Evolutionary conservation across 2,329 filamentous ascomycete species (phyloP).

Genomic region (Teratosphaeriaceae sp.): DNA sequence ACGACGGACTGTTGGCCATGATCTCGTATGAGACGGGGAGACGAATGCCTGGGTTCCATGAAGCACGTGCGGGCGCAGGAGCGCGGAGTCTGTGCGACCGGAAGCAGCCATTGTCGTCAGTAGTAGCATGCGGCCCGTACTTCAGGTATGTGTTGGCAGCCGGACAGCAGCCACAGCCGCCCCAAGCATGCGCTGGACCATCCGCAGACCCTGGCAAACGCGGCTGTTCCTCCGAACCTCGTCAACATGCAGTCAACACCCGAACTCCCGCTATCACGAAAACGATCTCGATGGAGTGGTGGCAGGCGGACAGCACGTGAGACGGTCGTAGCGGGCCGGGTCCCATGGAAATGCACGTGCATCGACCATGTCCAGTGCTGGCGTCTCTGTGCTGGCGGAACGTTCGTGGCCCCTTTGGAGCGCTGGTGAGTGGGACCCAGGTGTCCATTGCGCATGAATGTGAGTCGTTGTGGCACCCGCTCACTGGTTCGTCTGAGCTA

Average conservation of each 20-base stretch:
- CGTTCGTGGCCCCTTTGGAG: not conserved
- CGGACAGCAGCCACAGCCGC: constrained; percentile 17
- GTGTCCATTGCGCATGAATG: constrained; percentile 6
- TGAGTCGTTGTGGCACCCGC: constrained; percentile 9
- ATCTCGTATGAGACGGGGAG: too few species aligned
- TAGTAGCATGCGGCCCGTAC: constrained; percentile 7
- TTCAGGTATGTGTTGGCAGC: constrained; percentile 24
- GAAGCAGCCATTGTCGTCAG: constrained; percentile 5
- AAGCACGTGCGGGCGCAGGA: constrained; percentile 11
- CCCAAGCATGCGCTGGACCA: constrained; percentile 11
- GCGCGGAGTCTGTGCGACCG: constrained; percentile 4
- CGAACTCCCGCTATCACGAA: constrained; percentile 16
- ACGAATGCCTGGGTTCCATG: constrained; percentile 10
- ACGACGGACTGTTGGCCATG: too few species aligned
- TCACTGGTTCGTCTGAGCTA: constrained; percentile 8
- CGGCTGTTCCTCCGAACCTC: constrained; percentile 2
- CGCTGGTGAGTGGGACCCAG: not conserved
- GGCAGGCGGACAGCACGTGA: too few species aligned
- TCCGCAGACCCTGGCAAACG: not conserved
- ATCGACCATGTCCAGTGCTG: too few species aligned
- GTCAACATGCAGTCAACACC: constrained; percentile 9
- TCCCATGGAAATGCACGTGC: too few species aligned
- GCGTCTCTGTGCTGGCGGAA: too few species aligned
- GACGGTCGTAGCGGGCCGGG: too few species aligned
- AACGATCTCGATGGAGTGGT: constrained; percentile 2